These are phyloP conservation scores for Isoetes taiwanensis DNA, from an alignment of 75 land plant genomes.

Conservation along the genomic window DNA sequence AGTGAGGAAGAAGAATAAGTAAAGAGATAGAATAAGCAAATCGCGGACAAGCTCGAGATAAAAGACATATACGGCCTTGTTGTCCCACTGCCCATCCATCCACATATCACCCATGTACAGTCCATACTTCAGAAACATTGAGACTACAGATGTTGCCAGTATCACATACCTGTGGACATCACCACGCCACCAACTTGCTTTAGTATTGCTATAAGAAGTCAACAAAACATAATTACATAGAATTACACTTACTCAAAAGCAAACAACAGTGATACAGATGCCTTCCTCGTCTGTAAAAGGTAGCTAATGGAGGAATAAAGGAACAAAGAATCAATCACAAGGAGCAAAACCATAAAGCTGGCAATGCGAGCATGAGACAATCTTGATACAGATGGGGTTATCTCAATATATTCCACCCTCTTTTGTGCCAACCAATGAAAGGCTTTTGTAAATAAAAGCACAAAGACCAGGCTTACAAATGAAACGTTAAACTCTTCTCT, in stretches of 20 bases:
- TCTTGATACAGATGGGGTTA: constrained; percentile 58
- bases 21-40: constrained; percentile 80
- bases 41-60: constrained; percentile 93
- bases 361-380: constrained; percentile 70
- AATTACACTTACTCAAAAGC: constrained; percentile 91
- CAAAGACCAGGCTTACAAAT: constrained; percentile 70
- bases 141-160: constrained; percentile 75
- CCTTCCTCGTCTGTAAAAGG: constrained; percentile 39
- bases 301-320: constrained; percentile 37
- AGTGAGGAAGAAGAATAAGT: constrained; percentile 75
- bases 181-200: not conserved
- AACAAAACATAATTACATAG: no score
- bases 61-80: constrained; percentile 85
- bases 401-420: constrained; percentile 85
- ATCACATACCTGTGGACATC: constrained; percentile 66
- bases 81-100: constrained; percentile 99
- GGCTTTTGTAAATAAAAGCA: constrained; percentile 65
- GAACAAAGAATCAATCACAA: constrained; percentile 56
- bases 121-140: constrained; percentile 78
- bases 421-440: constrained; percentile 91
- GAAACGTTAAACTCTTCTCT: constrained; percentile 81
- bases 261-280: constrained; percentile 85
- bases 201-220: not conserved
- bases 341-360: constrained; percentile 67
- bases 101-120: constrained; percentile 86